Evolutionary conservation across 192 early-diverging fungal species (phyloP).

Genomic region (Paraglomus brasilianum): DNA sequence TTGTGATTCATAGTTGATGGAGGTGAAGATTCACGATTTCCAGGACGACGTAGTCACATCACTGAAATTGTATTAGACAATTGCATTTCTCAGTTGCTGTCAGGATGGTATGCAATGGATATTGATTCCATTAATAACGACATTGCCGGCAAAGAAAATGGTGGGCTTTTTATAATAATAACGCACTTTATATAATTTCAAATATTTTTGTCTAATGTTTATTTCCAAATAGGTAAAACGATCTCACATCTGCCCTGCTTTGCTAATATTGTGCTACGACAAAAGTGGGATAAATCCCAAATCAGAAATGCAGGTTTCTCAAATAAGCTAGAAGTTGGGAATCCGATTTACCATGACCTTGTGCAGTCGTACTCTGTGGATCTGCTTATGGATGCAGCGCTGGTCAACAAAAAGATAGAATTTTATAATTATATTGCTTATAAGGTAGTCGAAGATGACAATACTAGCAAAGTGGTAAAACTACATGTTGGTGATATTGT

Average conservation of each 20-base stretch:
- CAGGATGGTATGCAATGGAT: slow-evolving; percentile 6
- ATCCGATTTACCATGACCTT: not conserved
- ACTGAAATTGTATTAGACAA: not conserved
- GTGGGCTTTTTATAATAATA: too few species aligned
- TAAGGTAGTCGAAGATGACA: not conserved
- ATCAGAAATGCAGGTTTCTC: not conserved
- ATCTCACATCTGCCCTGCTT: not conserved
- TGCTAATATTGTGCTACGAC: not conserved
- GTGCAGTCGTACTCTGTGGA: not conserved
- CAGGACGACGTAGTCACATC: too few species aligned
- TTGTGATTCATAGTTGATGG: not conserved
- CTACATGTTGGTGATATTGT: slow-evolving; percentile 6
- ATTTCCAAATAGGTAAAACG: not conserved
- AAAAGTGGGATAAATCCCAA: too few species aligned
- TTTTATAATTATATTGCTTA: slow-evolving; percentile 23
- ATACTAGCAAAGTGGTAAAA: not conserved
- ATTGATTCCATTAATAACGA: not conserved
- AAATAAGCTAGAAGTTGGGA: too few species aligned
- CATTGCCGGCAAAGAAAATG: not conserved
- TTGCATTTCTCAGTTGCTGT: not conserved
- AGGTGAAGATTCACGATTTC: too few species aligned
- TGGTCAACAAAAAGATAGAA: not conserved
- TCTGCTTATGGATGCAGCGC: not conserved
- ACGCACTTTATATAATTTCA: too few species aligned
- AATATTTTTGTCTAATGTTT: not conserved